Base-by-base conservation (phyloP, 2,329 filamentous ascomycete genomes). In the Pseudonectria foliicola region DNA sequence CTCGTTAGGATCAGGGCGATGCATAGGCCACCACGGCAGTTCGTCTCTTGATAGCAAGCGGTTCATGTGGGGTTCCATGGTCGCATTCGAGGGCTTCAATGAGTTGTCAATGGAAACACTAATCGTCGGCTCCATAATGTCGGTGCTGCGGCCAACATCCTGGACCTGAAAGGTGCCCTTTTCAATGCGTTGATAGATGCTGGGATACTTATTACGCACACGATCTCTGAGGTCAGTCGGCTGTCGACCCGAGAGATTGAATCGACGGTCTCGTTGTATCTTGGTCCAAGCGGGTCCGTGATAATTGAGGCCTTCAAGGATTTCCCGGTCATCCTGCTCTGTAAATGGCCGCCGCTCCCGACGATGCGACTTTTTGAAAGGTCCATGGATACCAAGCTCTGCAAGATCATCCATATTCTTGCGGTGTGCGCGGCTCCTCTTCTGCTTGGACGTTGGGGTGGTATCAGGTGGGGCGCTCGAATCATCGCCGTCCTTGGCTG, bases 201-300 rank as follows among this genome's bases (percentile, higher is more conserved):
- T 68, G 3, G 75, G 73, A 44, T 77, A 78, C 46, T 77, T 80
- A 56, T 81, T 82, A 28, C 77, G 69, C 23, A 80, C 67, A 14
- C 77, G 67, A 43, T 82, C 77, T 41, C 77, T 65, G 33, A 82
- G 54, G 48, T 82, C 77, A 0, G 77, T 82, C 1, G 77, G 76
- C 43, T 78, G 73, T 29, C 77, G 64, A 39, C 55, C 71, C 4
- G 70, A 67, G n/a, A 82, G 60, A 39, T 75, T 64, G 54, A 76
- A 79, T 18, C 63, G 63, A 11, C 69, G 56, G 40, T 82, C 76
- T 25, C 75, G 67, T 50, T 79, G 76, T 13, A 82, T 82, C 53
- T 72, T 75, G 33, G 76, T 79, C 77, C 78, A 82, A 7, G 75
- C 70, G 7, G 77, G 73, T 1, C 77, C 77, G 49, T 80, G 79